Conservation (phyloP, 257 asterid genomes). For the Lycium barbarum region DNA sequence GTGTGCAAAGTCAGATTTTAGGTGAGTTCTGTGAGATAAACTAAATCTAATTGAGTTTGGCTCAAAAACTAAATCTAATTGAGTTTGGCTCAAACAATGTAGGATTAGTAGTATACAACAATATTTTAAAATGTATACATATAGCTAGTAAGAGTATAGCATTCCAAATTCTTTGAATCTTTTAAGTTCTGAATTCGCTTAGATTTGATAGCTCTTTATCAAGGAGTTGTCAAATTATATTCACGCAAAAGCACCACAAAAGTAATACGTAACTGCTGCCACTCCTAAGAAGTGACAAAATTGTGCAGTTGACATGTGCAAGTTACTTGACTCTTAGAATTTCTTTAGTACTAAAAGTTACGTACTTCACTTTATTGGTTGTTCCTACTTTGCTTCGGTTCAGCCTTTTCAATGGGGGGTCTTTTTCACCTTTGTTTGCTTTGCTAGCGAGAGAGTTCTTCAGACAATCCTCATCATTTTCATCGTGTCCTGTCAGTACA, state of each 20-base stretch:
- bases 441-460: no score
- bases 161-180: background rate
- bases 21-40: background rate
- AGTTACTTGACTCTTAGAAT: background rate
- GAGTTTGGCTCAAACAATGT: background rate
- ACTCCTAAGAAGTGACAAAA: conserved; percentile 3
- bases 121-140: background rate
- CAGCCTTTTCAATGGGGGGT: background rate
- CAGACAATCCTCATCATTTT: no score
- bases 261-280: background rate
- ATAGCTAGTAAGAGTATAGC: background rate
- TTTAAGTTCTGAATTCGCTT: background rate
- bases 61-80: background rate
- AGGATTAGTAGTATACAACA: background rate
- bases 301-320: conserved; percentile 8
- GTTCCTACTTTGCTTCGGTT: background rate
- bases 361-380: background rate
- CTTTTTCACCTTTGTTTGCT: background rate
- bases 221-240: background rate
- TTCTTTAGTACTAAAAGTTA: background rate
- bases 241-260: background rate
- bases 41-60: background rate
- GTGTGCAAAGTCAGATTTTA: background rate
- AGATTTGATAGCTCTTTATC: background rate
- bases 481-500: no score